A percentile compares a stretch with the other conserved stretches of the same genome.
phyloP scores from a whole-genome alignment of 1,139 yeast species.

The Scheffersomyces parashehatae region DNA sequence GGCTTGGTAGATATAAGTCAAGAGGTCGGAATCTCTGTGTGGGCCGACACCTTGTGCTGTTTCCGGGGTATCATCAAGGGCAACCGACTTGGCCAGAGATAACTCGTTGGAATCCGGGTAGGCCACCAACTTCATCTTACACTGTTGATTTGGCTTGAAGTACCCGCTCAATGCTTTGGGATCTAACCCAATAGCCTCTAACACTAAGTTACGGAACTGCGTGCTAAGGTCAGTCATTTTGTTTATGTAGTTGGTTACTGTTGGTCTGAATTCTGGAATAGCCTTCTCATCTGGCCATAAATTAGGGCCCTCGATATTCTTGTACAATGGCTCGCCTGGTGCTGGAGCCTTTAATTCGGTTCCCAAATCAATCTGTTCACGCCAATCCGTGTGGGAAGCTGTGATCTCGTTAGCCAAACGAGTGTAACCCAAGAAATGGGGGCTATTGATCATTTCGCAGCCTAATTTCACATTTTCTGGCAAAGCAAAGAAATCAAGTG shows the following conservation, averaged over 20 bases:
- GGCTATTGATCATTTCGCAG: conserved; percentile 61
- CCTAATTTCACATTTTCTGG: conserved; percentile 53
- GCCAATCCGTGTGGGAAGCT: conserved; percentile 57
- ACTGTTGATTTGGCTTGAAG: conserved; percentile 54
- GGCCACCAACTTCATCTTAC: conserved; percentile 54
- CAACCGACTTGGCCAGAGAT: conserved; percentile 25
- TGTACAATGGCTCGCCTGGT: conserved; percentile 50
- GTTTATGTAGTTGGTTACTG: conserved; percentile 44
- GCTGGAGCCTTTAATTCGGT: conserved; percentile 56
- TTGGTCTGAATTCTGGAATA: conserved; percentile 53
- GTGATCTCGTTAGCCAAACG: conserved; percentile 68
- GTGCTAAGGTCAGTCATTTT: conserved; percentile 50
- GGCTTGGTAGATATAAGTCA: conserved; percentile 63
- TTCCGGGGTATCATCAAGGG: conserved; percentile 42
- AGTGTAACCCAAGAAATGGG: conserved; percentile 69
- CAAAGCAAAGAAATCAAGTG: conserved; percentile 52
- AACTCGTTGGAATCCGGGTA: conserved; percentile 46
- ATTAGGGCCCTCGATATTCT: conserved; percentile 66
- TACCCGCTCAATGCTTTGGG: conserved; percentile 46
- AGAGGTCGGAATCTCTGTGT: conserved; percentile 67
- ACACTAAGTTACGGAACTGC: conserved; percentile 45
- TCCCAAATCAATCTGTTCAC: conserved; percentile 70
- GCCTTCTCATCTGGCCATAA: conserved; percentile 53
- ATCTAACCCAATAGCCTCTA: conserved; percentile 56
- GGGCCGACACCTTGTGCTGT: conserved; percentile 69